Evolutionary conservation across 2,329 filamentous ascomycete species (phyloP).

Genomic region (Colletotrichum viniferum): DNA sequence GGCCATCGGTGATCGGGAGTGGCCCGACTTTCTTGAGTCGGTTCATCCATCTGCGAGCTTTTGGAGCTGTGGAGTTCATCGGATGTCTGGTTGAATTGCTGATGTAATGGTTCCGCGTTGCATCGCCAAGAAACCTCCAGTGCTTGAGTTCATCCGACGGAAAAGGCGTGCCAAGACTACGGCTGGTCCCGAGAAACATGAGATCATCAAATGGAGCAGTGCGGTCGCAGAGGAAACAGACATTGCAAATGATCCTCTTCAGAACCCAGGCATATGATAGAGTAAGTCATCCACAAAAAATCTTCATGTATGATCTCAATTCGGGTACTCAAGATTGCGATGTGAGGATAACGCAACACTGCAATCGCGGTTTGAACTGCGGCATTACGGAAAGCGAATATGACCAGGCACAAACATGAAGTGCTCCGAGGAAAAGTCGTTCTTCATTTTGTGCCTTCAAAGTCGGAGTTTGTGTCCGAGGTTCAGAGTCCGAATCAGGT

Average conservation of each 20-base stretch:
- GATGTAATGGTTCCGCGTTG: not conserved
- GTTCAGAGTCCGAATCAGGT: not conserved
- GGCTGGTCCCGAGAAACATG: not conserved
- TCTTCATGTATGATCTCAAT: fast-evolving
- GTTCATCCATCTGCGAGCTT: not conserved
- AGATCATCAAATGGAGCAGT: not conserved
- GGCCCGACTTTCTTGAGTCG: not conserved
- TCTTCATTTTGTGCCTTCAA: not conserved
- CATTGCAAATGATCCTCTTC: fast-evolving
- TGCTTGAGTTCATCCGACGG: not conserved
- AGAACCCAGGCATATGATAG: not conserved
- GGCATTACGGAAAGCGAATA: not conserved
- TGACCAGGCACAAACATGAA: not conserved
- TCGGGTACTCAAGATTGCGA: not conserved
- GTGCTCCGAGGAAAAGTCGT: not conserved
- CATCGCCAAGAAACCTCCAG: fast-evolving
- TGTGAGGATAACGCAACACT: not conserved
- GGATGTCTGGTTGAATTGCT: not conserved
- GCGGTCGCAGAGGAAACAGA: not conserved
- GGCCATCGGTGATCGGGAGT: not conserved
- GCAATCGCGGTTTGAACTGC: not conserved
- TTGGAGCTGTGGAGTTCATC: not conserved
- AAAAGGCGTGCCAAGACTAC: not conserved
- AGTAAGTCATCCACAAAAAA: not conserved
- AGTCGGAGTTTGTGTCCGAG: not conserved